phyloP scores from a whole-genome alignment of 2,329 filamentous ascomycete genomes.

The Lasiodiplodia sp. region DNA sequence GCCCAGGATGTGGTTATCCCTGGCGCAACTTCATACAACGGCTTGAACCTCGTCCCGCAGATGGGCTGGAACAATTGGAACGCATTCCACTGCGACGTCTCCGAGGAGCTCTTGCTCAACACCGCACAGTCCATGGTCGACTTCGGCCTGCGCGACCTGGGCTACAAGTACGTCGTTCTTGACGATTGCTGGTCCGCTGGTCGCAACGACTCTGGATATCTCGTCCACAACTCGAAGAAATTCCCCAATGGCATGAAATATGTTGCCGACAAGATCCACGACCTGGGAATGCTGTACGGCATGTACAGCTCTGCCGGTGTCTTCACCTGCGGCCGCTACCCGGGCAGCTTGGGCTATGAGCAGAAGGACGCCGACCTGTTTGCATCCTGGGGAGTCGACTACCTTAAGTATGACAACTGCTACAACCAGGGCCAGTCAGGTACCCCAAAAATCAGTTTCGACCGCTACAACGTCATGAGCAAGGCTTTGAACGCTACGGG shows the following conservation, averaged over 20 bases:
- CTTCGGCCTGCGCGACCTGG: slow-evolving; percentile 56
- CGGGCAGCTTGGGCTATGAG: slow-evolving; percentile 59
- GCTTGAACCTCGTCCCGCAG: slow-evolving; percentile 46
- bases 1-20: slow-evolving; percentile 34
- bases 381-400: slow-evolving; percentile 59
- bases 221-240: slow-evolving; percentile 42
- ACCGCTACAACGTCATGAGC: slow-evolving; percentile 58
- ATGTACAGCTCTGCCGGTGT: slow-evolving; percentile 60
- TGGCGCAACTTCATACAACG: slow-evolving; percentile 43
- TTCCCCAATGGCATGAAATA: slow-evolving; percentile 57
- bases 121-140: slow-evolving; percentile 56
- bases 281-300: slow-evolving; percentile 58
- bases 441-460: slow-evolving; percentile 53
- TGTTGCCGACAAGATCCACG: slow-evolving; percentile 58
- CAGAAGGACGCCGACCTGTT: slow-evolving; percentile 60
- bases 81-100: slow-evolving; percentile 54
- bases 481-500: slow-evolving; percentile 57
- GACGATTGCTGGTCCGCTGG: slow-evolving; percentile 62
- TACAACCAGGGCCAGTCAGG: slow-evolving; percentile 62
- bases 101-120: slow-evolving; percentile 54
- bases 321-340: slow-evolving; percentile 48
- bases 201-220: slow-evolving; percentile 52
- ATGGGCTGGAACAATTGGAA: slow-evolving; percentile 50
- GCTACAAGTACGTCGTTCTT: slow-evolving; percentile 60
- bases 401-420: slow-evolving; percentile 61